Base-by-base conservation (phyloP, 2,329 filamentous ascomycete genomes). In the Fusarium nelsonii region DNA sequence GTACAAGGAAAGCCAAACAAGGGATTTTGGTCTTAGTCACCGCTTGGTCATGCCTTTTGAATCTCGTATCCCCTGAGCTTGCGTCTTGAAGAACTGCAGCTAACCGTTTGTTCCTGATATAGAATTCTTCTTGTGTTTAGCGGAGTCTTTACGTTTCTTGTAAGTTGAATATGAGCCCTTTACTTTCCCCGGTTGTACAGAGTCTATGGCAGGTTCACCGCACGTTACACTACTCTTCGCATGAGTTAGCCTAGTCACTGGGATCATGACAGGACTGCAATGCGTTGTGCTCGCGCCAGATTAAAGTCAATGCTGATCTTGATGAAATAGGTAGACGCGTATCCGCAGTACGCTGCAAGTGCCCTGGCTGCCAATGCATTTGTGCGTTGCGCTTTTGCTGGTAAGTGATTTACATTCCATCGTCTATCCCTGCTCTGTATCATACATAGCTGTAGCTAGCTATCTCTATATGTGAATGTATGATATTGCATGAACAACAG, bases 61-160 rank as follows among this genome's bases (percentile, higher is more conserved):
- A 71, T 74, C 69, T 74, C 69, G 70, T 74, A 70, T 72, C 45
- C 59, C 68, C 64, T 54, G 26, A 45, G 18, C n/a, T 49, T 61
- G 49, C 55, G 63, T 28, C 48, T 48, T 37, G 40, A 63, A 39
- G 52, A 61, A 49, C 65, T 68, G 58, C 68, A 63, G 70, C 77
- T 78, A 73, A 78, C 75, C 58, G 57, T 51, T 64, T 30, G 34
- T 36, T 57, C 34, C 67, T 74, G 70, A 57, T 71, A 75, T 74
- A 93, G 92, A 53, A 90, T 88, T 55, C 86, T 97, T 63, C 86
- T 97, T 60, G 88, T 91, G 32, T 97, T 93, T 79, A 90, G 88
- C 58, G 93, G 93, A 53, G 88, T 97, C 70, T 97, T 97, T 79
- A 97, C 93, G 14, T 97, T 97, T 81, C 82, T 97, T 68, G 93